Conservation (phyloP, 106 monocot genomes). For the Amphibolis antarctica region DNA sequence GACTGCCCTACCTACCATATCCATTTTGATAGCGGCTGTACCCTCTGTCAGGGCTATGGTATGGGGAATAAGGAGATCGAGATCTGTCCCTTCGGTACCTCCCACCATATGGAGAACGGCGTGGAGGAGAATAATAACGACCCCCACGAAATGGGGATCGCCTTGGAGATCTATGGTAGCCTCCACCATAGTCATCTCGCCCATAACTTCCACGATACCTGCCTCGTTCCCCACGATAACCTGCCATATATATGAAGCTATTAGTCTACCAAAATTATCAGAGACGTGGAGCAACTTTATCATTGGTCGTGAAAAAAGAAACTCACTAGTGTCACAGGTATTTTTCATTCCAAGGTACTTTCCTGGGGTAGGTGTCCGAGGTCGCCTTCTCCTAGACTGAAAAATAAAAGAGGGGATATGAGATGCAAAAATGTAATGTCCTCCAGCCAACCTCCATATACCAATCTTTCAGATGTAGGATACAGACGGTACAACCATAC, state of each 20-base stretch:
- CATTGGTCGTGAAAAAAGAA: not conserved
- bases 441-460: too few relatives aligned
- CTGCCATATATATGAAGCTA: slow-evolving; percentile 6
- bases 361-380: slow-evolving; percentile 82
- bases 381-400: slow-evolving; percentile 69
- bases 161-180: slow-evolving; percentile 19
- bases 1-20: slow-evolving; percentile 28
- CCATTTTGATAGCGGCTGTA: slow-evolving; percentile 32
- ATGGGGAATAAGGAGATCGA: slow-evolving; percentile 42
- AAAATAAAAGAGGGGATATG: slow-evolving; percentile 4
- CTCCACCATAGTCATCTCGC: slow-evolving; percentile 37
- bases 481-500: too few relatives aligned
- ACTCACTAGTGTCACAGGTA: slow-evolving; percentile 36
- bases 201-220: slow-evolving; percentile 41
- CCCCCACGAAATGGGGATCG: slow-evolving; percentile 15
- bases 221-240: slow-evolving; percentile 20
- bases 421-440: too few relatives aligned
- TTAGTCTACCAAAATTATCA: not conserved
- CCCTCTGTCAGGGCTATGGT: slow-evolving; percentile 49
- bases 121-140: slow-evolving; percentile 22
- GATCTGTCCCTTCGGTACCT: slow-evolving; percentile 55
- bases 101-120: slow-evolving; percentile 37
- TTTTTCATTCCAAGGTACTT: slow-evolving; percentile 82
- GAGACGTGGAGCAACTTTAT: not conserved
- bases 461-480: too few relatives aligned